Percentiles rank a stretch among this genome's conserved stretches.
Conservation (phyloP, 768 basidiomycete species). For the Pulveroboletus sp. region DNA sequence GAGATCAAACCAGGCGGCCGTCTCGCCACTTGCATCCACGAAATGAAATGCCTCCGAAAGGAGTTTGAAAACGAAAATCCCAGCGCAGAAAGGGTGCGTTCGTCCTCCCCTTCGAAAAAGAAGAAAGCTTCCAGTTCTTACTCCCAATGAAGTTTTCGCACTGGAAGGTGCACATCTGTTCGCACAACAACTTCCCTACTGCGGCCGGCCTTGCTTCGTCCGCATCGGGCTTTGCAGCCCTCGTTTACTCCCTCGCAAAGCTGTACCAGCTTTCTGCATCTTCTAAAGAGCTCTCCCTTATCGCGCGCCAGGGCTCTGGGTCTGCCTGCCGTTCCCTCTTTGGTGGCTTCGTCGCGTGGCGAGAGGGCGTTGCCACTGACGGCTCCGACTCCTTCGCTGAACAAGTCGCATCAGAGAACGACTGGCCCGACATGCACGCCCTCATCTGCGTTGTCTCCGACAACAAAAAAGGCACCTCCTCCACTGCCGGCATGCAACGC, state of each 20-base stretch:
- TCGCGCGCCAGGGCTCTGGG: slow-evolving; percentile 95
- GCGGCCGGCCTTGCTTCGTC: slow-evolving; percentile 97
- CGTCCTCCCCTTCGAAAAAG: background rate
- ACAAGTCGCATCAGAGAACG: slow-evolving; percentile 73
- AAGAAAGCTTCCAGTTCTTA: background rate
- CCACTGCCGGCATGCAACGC: slow-evolving; percentile 95
- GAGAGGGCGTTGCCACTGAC: slow-evolving; percentile 46
- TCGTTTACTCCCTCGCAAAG: slow-evolving; percentile 81
- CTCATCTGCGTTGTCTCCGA: slow-evolving; percentile 96
- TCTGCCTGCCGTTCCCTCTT: slow-evolving; percentile 97
- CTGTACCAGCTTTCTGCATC: slow-evolving; percentile 79
- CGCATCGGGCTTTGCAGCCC: slow-evolving; percentile 94
- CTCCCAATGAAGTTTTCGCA: slow-evolving; percentile 14
- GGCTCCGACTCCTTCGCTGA: slow-evolving; percentile 87
- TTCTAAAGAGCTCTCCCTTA: slow-evolving; percentile 80
- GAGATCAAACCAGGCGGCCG: slow-evolving; percentile 79
- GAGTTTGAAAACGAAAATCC: slow-evolving; percentile 67
- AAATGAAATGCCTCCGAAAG: slow-evolving; percentile 76
- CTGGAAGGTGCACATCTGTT: slow-evolving; percentile 81
- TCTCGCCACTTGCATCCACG: slow-evolving; percentile 77
- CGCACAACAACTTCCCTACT: slow-evolving; percentile 98
- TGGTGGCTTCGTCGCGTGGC: slow-evolving; percentile 97
- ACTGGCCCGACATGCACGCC: slow-evolving; percentile 96
- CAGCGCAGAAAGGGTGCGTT: slow-evolving; percentile 56
- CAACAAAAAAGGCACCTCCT: slow-evolving; percentile 93